These are phyloP conservation scores for Acacia confusa DNA, from an alignment of 306 rosid genomes.

Conservation along the genomic window DNA sequence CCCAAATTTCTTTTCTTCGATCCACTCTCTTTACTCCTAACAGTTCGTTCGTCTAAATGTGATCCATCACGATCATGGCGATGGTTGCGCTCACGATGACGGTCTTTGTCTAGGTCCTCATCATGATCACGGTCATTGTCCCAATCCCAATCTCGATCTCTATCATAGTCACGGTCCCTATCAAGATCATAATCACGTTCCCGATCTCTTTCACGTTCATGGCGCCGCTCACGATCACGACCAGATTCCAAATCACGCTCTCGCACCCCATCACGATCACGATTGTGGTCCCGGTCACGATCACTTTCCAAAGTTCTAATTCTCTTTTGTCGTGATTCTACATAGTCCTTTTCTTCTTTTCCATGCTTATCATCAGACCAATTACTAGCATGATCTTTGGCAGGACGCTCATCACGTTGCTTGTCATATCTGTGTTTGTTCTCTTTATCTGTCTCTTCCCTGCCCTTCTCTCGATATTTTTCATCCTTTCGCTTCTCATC, in stretches of 20 bases:
- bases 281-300: slow-evolving; percentile 39
- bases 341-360: slow-evolving; percentile 70
- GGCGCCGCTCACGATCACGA: slow-evolving; percentile 48
- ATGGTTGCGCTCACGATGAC: slow-evolving; percentile 45
- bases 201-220: slow-evolving; percentile 37
- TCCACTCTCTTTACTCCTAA: slow-evolving; percentile 66
- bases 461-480: slow-evolving; percentile 65
- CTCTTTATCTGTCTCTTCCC: slow-evolving; percentile 75
- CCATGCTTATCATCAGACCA: slow-evolving; percentile 75
- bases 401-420: slow-evolving; percentile 66
- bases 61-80: slow-evolving; percentile 65
- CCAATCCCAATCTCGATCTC: slow-evolving; percentile 57
- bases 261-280: slow-evolving; percentile 7
- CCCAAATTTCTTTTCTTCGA: slow-evolving; percentile 80
- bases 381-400: slow-evolving; percentile 62
- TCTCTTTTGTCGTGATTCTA: slow-evolving; percentile 73
- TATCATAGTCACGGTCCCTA: slow-evolving; percentile 56
- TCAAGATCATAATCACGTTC: slow-evolving; percentile 62
- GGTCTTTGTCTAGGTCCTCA: slow-evolving; percentile 49
- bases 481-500: slow-evolving; percentile 93
- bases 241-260: slow-evolving; percentile 37
- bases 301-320: slow-evolving; percentile 61
- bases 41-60: slow-evolving; percentile 62
- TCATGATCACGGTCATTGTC: slow-evolving; percentile 53
- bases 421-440: slow-evolving; percentile 73